phyloP scores from a whole-genome alignment of 148 eudicot genomes.

The Rhododendron kiyosumense region DNA sequence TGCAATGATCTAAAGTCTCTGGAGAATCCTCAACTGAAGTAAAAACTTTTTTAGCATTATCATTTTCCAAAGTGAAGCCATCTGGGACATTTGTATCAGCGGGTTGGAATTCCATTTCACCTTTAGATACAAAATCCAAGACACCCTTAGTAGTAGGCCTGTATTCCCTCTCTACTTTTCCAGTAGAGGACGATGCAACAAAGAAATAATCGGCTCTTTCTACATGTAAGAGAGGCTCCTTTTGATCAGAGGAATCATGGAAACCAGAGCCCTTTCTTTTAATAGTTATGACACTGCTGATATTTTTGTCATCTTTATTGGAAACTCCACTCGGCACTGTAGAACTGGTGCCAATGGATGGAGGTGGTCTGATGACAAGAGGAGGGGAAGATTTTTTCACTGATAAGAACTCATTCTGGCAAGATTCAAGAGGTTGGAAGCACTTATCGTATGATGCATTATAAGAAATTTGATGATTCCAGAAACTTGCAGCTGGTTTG shows the following conservation, averaged over 20 bases:
- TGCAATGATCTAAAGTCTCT: constrained; percentile 47
- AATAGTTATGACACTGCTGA: constrained; percentile 8
- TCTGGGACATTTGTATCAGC: constrained; percentile 26
- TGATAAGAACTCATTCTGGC: constrained; percentile 31
- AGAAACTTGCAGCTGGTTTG: constrained; percentile 26
- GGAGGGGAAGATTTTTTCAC: constrained; percentile 36
- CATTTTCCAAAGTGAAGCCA: constrained; percentile 27
- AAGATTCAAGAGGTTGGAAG: constrained; percentile 31
- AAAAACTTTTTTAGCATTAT: constrained; percentile 26
- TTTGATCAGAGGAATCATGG: constrained; percentile 16
- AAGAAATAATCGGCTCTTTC: constrained; percentile 27
- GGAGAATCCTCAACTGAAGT: constrained; percentile 35
- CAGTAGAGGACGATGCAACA: constrained; percentile 29
- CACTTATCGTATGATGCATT: constrained; percentile 28
- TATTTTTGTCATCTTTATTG: constrained; percentile 17
- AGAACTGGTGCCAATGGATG: constrained; percentile 16
- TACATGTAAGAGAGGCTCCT: constrained; percentile 27
- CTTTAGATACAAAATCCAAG: constrained; percentile 14
- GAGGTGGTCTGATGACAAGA: constrained; percentile 37
- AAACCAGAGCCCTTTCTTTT: constrained; percentile 20
- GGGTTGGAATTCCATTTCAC: constrained; percentile 26
- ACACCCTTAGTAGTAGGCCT: constrained; percentile 17
- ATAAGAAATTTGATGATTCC: constrained; percentile 25
- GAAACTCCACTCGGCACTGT: constrained; percentile 18
- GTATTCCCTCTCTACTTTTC: constrained; percentile 22